Base-by-base conservation (phyloP, 176 grass and related monocot species). In the Oryza coarctata region DNA sequence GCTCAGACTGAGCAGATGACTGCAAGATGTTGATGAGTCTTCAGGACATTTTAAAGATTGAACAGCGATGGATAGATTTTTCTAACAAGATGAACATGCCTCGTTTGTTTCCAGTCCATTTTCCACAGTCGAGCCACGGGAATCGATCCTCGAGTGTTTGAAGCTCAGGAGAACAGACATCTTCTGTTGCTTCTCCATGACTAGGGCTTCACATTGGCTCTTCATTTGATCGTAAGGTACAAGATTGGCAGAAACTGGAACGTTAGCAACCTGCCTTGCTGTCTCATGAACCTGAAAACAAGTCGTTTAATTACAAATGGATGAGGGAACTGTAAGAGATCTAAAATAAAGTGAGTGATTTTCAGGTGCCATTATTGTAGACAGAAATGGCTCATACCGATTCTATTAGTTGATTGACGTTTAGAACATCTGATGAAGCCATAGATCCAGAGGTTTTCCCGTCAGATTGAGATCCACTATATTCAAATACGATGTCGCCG, bases 221-320 rank as follows among this genome's bases (percentile, higher is more conserved):
- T 99, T 99, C 96, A 99, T 95, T 84, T 99, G 93, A 77, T 95
- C 89, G 7, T 95, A 98, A 0, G 96, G 91, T 75, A 98, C 79
- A 17, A 89, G 93, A 36, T 88, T 90, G 11, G 72, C 71, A 40
- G 92, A 63, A 30, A 91, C 70, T 33, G 91, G 85, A 71, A 84
- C 17, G 11, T 73, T 95, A 49, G 89, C 80, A 33, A 91, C 93
- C 83, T 94, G 83, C 71, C 71, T 86, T 74, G 96, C 93, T 49
- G 96, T 92, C 79, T 93, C 91, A 65, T 84, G 86, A 77, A 99
- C 93, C 96, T 99, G 87, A 32, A 55, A 83, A 29, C 44, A 90
- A 85, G 72, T 60, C 38, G 73, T 78, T 67, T 44, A 13, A 44
- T 61, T 65, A 45, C 34, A 73, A 78, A 79, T 33, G 27, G 4